Evolutionary conservation across 441 rosid species (phyloP), one percentile per base, ranked within the genome.

Genomic region (Jatropha podagrica): DNA sequence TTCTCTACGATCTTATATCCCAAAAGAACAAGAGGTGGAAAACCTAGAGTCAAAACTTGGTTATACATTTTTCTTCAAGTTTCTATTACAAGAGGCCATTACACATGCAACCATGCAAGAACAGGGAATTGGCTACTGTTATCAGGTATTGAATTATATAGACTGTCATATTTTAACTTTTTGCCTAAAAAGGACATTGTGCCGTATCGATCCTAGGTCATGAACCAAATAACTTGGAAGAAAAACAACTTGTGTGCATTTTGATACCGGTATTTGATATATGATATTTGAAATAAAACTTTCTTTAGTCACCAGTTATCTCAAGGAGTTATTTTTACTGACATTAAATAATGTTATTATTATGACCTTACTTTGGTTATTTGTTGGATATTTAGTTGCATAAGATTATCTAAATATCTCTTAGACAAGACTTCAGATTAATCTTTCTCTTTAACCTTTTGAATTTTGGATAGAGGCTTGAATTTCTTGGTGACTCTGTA

Each of bases 401-500:
- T 38, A 23, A 14, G 2, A 71, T 44, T 40, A 32, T 65, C 15
- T 49, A 3, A 44, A 65, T 74, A 4, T 68, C 74, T 32, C 32
- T 18, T 66, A 51, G 52, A 71, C 70, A 49, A 58, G 32, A 72
- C 20, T 40, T 78, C 26, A 58, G 41, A 18, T 65, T 76, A 52
- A 40, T 82, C 64, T 77, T 41, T 56, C 69, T 52, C 67, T 60
- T 44, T 82, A 26, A 44, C 75, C 74, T 66, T 72, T 72, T 74
- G n/a, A 75, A 65, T 61, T 71, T 65, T 64, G 23, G 73, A 67
- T 90, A 96, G 99, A 92, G 98, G 83, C 92, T 94, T 78, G 99
- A 96, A 86, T 96, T 91, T 87, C 98, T 96, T 0, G 98, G 98
- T 0, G 98, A 94, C 76, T 84, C 97, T 72, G 95, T 86, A 4